Evolutionary conservation across 2,329 filamentous ascomycete genomes (phyloP), one percentile per base, ranked within the genome.

Genomic region (Grosmannia huntii): DNA sequence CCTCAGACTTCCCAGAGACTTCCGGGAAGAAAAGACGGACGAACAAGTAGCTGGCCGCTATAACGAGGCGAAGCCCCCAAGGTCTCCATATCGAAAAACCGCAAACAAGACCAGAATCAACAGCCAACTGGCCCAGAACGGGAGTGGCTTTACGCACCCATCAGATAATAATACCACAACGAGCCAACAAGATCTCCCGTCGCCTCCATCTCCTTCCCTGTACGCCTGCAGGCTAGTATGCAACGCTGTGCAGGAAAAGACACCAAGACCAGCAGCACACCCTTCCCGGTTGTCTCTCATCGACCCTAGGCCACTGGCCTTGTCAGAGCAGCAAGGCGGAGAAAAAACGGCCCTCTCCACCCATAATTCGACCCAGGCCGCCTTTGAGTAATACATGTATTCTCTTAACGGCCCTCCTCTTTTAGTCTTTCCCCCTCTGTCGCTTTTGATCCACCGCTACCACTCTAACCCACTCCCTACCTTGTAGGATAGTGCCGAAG

Each of bases 151-250:
- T 2, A 28, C 48, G 53, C 52, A 28, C 5, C 19, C 44, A 55
- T 41, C 59, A 53, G 56, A 55, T 44, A 61, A 46, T 44, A 60
- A 38, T 60, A 48, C 50, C 36, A 57, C 14, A 41, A 61, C 50
- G 19, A 53, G 28, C 62, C 59, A 53, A 66, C 67, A 66, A 71
- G 69, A 71, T 71, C 69, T 66, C 65, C 64, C 67, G 66, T 67
- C 63, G 62, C 64, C 66, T 67, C 66, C 67, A 69, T 71, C 75
- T 76, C 74, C 75, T 77, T 76, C 75, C 75, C 70, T 75, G 72
- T 74, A 70, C 67, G 74, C 74, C 70, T 72, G 69, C 69, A 66
- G 67, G 67, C 65, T 67, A 67, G 65, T 64, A 65, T 68, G 65
- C 65, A 68, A 65, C 66, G 67, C 65, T 67, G 67, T 70, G 66